phyloP scores from a whole-genome alignment of 345 rosid species.

The Citrus hindsii region DNA sequence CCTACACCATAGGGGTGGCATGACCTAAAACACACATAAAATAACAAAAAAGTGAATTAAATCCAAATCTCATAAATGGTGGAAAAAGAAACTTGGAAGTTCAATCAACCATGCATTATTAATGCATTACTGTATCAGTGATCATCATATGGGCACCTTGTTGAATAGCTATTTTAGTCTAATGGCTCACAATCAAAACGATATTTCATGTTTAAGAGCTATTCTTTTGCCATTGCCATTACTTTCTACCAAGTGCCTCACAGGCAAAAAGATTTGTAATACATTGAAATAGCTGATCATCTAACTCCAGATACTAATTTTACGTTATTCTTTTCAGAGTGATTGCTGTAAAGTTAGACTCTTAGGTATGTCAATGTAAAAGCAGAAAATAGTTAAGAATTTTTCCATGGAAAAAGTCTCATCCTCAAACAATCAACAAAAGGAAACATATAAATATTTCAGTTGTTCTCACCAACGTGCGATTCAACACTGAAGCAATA shows the following conservation, averaged over 20 bases:
- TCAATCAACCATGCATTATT: background rate
- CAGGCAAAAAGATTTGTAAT: background rate
- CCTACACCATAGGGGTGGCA: constrained; percentile 99
- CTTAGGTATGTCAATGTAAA: background rate
- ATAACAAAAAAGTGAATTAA: constrained; percentile 13
- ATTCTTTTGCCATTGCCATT: background rate
- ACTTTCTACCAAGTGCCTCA: background rate
- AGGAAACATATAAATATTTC: background rate
- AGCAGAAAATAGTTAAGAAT: background rate
- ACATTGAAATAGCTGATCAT: background rate
- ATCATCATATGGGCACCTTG: background rate
- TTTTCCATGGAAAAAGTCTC: background rate
- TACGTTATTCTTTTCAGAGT: background rate
- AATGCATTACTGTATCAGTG: background rate
- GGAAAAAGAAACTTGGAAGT: background rate
- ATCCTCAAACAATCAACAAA: background rate
- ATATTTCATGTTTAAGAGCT: background rate
- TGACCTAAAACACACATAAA: constrained; percentile 50
- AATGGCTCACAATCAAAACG: background rate
- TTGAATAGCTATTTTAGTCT: background rate
- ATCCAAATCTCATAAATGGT: background rate
- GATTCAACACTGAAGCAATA: constrained; percentile 75
- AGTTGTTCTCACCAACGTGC: constrained; percentile 73
- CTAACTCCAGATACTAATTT: background rate
- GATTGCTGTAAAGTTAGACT: background rate